These are phyloP conservation scores for Eucalyptus polyanthemos DNA, from an alignment of 345 rosid genomes.

Conservation along the genomic window DNA sequence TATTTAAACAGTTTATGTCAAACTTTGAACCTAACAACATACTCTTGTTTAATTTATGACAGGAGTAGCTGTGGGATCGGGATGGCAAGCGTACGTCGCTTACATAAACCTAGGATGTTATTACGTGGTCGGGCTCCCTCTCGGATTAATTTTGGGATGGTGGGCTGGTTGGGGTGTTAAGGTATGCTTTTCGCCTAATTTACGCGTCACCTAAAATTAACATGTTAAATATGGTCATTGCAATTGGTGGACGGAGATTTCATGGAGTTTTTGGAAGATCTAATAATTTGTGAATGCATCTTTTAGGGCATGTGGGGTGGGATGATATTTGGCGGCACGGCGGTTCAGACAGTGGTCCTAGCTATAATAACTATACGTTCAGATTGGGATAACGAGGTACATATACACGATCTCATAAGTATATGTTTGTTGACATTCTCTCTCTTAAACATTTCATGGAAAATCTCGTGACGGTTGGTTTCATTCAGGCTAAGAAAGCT, in stretches of 20 bases:
- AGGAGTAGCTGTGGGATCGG: slow-evolving; percentile 90
- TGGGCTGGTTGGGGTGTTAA: slow-evolving; percentile 36
- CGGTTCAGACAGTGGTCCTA: slow-evolving; percentile 38
- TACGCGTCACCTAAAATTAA: neutral
- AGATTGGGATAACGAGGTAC: slow-evolving; percentile 62
- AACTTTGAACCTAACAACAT: neutral
- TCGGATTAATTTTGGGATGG: slow-evolving; percentile 63
- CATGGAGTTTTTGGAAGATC: neutral
- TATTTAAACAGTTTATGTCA: neutral
- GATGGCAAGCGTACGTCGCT: slow-evolving; percentile 70
- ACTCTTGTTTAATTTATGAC: neutral
- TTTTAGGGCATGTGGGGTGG: slow-evolving; percentile 77
- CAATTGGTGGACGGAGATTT: neutral
- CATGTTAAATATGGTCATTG: neutral
- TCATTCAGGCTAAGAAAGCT: neutral
- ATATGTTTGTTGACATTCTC: neutral
- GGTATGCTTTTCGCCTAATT: slow-evolving; percentile 9
- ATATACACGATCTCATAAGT: neutral
- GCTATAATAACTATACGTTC: slow-evolving; percentile 24
- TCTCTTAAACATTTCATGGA: neutral
- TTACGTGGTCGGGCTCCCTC: slow-evolving; percentile 57
- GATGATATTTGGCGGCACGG: slow-evolving; percentile 29
- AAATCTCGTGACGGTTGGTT: neutral
- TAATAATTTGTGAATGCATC: neutral
- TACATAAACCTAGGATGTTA: slow-evolving; percentile 67